Percentiles rank a stretch among this genome's conserved stretches.
These are phyloP conservation scores for Saccharomycopsis microspora DNA, from an alignment of 805 yeast genomes.

Conservation along the genomic window DNA sequence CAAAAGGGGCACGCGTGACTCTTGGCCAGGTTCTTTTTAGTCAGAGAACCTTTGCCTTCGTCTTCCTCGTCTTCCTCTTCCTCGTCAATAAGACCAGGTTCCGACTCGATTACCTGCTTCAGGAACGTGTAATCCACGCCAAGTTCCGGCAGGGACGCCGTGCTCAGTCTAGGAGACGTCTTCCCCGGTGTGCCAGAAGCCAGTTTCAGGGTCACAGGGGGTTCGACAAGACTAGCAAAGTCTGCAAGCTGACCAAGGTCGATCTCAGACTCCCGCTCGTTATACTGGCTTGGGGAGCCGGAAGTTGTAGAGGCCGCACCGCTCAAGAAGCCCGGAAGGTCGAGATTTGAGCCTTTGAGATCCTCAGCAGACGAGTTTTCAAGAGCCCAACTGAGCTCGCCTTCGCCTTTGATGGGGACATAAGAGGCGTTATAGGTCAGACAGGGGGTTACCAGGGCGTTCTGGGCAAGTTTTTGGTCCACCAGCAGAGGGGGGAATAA, in stretches of 20 bases:
- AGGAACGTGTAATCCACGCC: constrained; percentile 10
- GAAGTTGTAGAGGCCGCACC: neutral
- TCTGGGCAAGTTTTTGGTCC: constrained; percentile 2
- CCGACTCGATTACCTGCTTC: constrained; percentile 2
- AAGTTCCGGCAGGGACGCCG: constrained; percentile 13
- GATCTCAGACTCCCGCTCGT: constrained; percentile 11
- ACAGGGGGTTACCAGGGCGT: constrained; percentile 14
- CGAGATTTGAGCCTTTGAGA: neutral
- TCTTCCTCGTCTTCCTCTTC: constrained; percentile 7
- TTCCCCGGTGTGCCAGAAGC: constrained; percentile 18
- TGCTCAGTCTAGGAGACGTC: constrained; percentile 13
- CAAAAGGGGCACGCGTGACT: constrained; percentile 72
- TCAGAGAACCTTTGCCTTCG: constrained; percentile 4
- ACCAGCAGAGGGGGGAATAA: constrained; percentile 10
- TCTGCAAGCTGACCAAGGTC: constrained; percentile 12
- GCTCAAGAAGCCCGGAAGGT: constrained; percentile 3
- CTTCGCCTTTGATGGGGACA: constrained; percentile 13
- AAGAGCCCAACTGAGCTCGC: constrained; percentile 12
- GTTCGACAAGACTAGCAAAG: constrained; percentile 5
- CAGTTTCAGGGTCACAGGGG: constrained; percentile 2
- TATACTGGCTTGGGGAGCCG: constrained; percentile 1
- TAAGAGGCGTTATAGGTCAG: constrained; percentile 13
- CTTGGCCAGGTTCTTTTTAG: constrained; percentile 71
- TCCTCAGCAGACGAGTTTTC: constrained; percentile 1
- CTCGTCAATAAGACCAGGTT: constrained; percentile 3